Evolutionary conservation across 345 rosid genomes (phyloP).

Genomic region (Rhodomyrtus tomentosa): DNA sequence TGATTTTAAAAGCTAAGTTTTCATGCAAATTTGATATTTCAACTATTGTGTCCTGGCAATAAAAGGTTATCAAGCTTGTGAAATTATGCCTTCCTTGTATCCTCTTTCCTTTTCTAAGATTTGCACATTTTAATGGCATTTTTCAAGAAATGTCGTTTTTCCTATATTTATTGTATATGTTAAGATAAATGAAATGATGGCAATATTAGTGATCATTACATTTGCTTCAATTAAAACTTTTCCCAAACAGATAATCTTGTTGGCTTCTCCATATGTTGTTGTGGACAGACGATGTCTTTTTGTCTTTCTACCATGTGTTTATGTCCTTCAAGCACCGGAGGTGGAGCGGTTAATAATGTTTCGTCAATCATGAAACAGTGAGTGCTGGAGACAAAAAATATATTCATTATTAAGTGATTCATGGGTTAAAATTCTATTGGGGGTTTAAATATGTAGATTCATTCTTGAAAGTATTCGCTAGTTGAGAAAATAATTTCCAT

Average conservation of each 20-base stretch:
- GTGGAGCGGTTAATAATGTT: neutral
- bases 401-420: neutral
- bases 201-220: neutral
- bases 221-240: neutral
- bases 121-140: neutral
- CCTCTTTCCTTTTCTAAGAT: neutral
- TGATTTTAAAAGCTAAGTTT: neutral
- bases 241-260: neutral
- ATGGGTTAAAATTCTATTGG: neutral
- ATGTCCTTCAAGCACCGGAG: neutral
- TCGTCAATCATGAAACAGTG: neutral
- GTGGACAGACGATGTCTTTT: neutral
- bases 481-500: neutral
- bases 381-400: accelerated
- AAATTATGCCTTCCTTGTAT: neutral
- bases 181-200: neutral
- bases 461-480: neutral
- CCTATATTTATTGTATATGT: neutral
- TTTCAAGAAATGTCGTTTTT: neutral
- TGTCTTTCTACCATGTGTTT: neutral
- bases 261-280: neutral
- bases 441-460: neutral
- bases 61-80: too few relatives aligned
- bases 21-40: neutral
- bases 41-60: neutral